Evolutionary conservation across 352 stramenopile genomes (phyloP), one percentile per base, ranked within the genome.

Genomic region (Globisporangium nagaii): DNA sequence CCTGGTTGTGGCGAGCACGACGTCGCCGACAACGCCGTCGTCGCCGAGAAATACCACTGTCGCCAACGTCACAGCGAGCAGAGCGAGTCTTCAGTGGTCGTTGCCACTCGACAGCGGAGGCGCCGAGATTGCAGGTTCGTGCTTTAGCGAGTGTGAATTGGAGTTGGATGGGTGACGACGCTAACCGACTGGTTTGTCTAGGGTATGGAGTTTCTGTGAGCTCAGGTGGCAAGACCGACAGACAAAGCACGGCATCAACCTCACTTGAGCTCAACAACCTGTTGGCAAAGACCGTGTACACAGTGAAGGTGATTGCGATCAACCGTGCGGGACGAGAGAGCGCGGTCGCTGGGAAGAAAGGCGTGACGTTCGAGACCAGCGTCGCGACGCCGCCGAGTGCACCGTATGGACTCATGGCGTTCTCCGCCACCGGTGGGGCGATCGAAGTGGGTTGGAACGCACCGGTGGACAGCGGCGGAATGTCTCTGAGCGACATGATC

Each of bases 381-480:
- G n/a, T 46, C 0, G 25, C 60, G 0, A 70, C 62, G 19, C 5
- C 42, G 5, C 75, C 79, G 17, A 81, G 68, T 30, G 50, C 55
- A 6, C 79, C 75, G 0, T 67, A 24, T n/a, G 56, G 54, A 3
- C 25, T 87, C n/a, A 42, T 39, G 3, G 54, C 46, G 0, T 22
- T 85, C 8, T 63, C 58, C 9, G 50, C 32, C 2, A 71, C 71
- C 9, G 79, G 79, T 30, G 79, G 71, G 20, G 31, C 59, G 2
- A 73, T 89, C 19, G 79, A 89, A 58, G 53, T 87, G 15, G 39
- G 56, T 0, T 89, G 79, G 79, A 70, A 70, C n/a, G 50, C 55
- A 7, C 72, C 79, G 9, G 12, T 54, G 2, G 57, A 74, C 47
- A 71, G 53, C 43, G 79, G 79, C 4, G 79, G 79, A 1, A 50